These are phyloP conservation scores for Pestalotiopsis sp. DNA, from an alignment of 2,329 filamentous ascomycete genomes.

Conservation along the genomic window DNA sequence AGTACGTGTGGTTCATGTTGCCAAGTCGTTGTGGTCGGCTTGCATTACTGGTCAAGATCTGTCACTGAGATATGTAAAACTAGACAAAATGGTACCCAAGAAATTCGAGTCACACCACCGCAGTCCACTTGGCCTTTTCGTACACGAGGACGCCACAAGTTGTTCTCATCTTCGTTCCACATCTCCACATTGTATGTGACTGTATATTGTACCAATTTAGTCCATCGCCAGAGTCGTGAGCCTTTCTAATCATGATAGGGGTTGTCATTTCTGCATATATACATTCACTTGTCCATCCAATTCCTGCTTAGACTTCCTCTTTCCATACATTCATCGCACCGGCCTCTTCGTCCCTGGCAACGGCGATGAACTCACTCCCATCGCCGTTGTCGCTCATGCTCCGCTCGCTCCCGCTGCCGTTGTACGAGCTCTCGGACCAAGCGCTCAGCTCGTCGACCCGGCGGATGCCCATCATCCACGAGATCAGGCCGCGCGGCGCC, in stretches of 20 bases:
- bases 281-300: conserved; percentile 6
- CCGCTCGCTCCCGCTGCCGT: conserved; percentile 37
- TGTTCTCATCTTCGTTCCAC: not conserved
- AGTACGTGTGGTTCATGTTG: not conserved
- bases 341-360: conserved; percentile 45
- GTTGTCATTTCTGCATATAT: conserved; percentile 8
- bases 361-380: conserved; percentile 52
- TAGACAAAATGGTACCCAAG: conserved; percentile 2
- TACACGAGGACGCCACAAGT: not conserved
- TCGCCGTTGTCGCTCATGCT: conserved; percentile 32
- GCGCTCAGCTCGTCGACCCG: conserved; percentile 59
- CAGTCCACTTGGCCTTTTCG: too few relatives aligned
- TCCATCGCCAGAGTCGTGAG: conserved; percentile 10
- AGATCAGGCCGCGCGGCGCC: conserved; percentile 77
- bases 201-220: not conserved
- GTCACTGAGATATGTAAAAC: not conserved
- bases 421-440: conserved; percentile 49
- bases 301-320: conserved; percentile 29
- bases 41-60: not conserved
- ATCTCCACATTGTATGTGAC: not conserved
- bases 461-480: conserved; percentile 88
- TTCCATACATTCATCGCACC: conserved; percentile 49
- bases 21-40: not conserved
- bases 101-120: not conserved
- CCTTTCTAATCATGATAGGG: conserved; percentile 8